phyloP scores from a whole-genome alignment of 2,329 filamentous ascomycete genomes.

The Venturia effusa region DNA sequence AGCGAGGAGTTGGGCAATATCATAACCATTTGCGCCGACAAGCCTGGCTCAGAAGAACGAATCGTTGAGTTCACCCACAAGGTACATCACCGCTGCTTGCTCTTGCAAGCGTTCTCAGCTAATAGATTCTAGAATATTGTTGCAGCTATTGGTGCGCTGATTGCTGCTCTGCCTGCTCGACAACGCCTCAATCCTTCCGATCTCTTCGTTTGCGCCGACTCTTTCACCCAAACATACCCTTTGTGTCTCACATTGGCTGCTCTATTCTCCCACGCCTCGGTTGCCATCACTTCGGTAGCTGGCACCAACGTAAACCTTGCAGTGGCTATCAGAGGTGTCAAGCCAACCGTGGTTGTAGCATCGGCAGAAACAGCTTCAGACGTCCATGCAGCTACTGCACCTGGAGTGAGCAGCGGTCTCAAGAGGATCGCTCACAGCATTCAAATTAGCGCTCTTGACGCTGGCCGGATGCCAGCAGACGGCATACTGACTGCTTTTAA shows the following conservation, averaged over 20 bases:
- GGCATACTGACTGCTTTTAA: constrained; percentile 53
- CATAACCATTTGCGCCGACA: constrained; percentile 55
- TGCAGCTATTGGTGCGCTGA: constrained; percentile 70
- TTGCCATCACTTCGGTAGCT: constrained; percentile 83
- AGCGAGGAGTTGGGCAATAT: constrained; percentile 41
- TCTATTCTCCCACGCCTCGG: constrained; percentile 70
- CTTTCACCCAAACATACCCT: constrained; percentile 68
- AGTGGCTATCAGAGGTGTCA: constrained; percentile 60
- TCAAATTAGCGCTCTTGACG: constrained; percentile 58
- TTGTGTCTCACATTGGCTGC: constrained; percentile 71
- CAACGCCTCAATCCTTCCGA: constrained; percentile 67
- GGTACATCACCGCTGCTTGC: constrained; percentile 25
- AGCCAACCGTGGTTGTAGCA: constrained; percentile 73
- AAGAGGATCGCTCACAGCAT: constrained; percentile 60
- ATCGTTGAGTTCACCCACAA: constrained; percentile 72
- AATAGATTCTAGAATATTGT: constrained; percentile 54
- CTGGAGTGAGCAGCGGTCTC: constrained; percentile 48
- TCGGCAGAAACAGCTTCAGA: constrained; percentile 62
- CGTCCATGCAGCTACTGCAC: constrained; percentile 50
- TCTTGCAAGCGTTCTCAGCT: constrained; percentile 6
- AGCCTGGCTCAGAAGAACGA: constrained; percentile 43
- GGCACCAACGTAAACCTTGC: constrained; percentile 60
- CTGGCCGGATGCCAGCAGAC: constrained; percentile 63
- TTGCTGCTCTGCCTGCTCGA: constrained; percentile 61
- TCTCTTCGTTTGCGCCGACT: constrained; percentile 74